Evolutionary conservation across 768 basidiomycete genomes (phyloP), one percentile per base, ranked within the genome.

Genomic region (Suillus discolor): DNA sequence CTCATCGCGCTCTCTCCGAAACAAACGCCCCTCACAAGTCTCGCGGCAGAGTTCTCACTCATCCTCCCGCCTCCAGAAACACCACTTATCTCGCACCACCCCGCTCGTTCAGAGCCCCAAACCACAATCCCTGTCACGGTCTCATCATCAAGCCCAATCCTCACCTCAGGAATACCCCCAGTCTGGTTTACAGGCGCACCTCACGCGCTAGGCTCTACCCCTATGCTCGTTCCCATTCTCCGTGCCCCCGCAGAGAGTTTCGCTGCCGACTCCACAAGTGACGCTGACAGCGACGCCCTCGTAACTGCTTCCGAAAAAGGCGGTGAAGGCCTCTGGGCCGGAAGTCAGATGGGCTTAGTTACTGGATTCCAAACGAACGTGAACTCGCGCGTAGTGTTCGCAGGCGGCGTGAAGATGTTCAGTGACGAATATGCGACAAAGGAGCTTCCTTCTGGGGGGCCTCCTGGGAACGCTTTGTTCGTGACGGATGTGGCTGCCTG

Each of bases 31-130:
- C 80, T 96, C 12, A 83, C 87, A 15, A 86, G 91, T 15, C 85
- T 97, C 63, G 93, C 95, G 0, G 77, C 93, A 59, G 97, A 99
- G 80, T 99, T 99, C 82, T 92, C 92, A 44, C 83, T 99, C 64
- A 86, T 94, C 62, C 89, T 94, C 31, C 92, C 93, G 20, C 93
- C 94, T 6, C 91, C 94, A 2, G 89, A 89, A 2, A 90, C 90
- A 0, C 89, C 90, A 2, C 85, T 97, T 59, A 74, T 97, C 67
- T 96, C 96, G 4, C 93, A 97, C 77, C 93, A 95, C 81, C 89
- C 89, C 31, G 84, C 87, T 72, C 87, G 92, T 47, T 77, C 85
- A n/a, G 84, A 85, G n/a, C 82, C 87, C 0, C 77, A 85, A 1
- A 85, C 84, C 0, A 80, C 92, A 31, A 83, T 94, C 39, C 91